These are phyloP conservation scores for Chlamydomonas sp. DNA, from an alignment of 139 green algal species.

Conservation along the genomic window DNA sequence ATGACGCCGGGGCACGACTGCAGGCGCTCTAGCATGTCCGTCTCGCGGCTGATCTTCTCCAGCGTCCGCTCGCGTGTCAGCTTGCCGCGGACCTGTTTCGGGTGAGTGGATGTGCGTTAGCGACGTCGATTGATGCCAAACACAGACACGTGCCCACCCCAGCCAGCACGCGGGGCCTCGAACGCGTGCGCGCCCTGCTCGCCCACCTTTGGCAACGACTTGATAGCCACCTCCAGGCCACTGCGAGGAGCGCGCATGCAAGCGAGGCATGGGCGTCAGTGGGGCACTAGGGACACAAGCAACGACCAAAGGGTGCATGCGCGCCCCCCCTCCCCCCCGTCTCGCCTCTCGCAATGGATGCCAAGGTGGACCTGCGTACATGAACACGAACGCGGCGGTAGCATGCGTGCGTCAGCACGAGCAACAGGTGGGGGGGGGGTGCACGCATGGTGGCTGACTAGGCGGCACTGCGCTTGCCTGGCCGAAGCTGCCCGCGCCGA, in stretches of 20 bases:
- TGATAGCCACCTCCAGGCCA: slow-evolving; percentile 8
- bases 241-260: neutral
- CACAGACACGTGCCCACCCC: neutral
- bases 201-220: slow-evolving; percentile 9
- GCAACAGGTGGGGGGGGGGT: neutral
- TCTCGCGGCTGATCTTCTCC: slow-evolving; percentile 45
- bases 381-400: neutral
- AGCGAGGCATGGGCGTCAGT: neutral
- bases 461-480: neutral
- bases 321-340: too few species aligned
- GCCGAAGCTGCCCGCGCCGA: slow-evolving; percentile 44
- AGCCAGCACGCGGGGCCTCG: neutral
- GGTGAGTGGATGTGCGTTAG: neutral
- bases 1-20: slow-evolving; percentile 24
- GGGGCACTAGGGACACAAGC: neutral
- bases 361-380: neutral
- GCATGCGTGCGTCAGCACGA: neutral
- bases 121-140: neutral
- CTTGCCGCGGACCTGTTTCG: slow-evolving; percentile 37
- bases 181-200: neutral
- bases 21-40: slow-evolving; percentile 25
- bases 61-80: slow-evolving; percentile 29
- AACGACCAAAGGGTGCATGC: neutral
- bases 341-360: neutral
- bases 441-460: neutral